Conservation (phyloP, 306 rosid species). For the Ammopiptanthus mongolicus region DNA sequence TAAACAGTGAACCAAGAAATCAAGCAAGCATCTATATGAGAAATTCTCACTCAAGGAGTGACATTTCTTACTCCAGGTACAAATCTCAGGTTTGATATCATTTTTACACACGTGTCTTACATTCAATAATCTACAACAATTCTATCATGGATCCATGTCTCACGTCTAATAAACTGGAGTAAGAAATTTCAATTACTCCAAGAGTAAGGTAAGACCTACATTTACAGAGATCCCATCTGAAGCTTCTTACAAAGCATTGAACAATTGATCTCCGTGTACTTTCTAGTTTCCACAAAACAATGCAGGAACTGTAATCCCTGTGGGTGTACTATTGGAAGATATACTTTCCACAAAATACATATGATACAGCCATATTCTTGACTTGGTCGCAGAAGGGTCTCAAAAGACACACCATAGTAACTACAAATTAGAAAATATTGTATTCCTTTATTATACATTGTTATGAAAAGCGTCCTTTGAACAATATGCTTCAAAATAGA, state of each 20-base stretch:
- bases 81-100: background rate
- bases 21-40: background rate
- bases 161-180: background rate
- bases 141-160: background rate
- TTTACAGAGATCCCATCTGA: background rate
- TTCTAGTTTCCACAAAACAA: background rate
- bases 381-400: background rate
- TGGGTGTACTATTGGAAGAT: background rate
- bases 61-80: background rate
- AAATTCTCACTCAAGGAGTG: background rate
- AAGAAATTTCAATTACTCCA: background rate
- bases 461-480: background rate
- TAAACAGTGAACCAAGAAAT: slow-evolving; percentile 36
- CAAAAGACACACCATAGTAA: background rate
- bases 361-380: background rate
- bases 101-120: background rate
- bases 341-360: background rate
- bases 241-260: background rate
- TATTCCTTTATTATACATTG: background rate
- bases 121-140: background rate
- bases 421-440: background rate
- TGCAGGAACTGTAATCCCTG: background rate
- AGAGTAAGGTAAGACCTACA: background rate
- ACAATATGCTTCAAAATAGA: too few relatives aligned
- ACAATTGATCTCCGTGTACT: background rate